Conservation (phyloP, 768 basidiomycete species). For the Boletus reticuloceps region DNA sequence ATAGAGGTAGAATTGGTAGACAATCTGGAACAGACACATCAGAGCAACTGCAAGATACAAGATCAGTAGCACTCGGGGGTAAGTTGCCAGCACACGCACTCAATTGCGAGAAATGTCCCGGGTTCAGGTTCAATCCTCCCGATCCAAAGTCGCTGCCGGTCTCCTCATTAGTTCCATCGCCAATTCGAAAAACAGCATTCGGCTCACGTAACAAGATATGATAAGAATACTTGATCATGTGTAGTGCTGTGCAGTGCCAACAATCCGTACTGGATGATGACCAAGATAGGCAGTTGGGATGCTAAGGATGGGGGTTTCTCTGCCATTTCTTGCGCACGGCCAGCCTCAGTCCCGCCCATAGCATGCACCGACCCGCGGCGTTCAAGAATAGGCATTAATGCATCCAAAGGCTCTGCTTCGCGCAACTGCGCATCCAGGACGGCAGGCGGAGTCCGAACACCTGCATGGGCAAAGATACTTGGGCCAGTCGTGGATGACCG, state of each 20-base stretch:
- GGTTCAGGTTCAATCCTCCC: conserved; percentile 90
- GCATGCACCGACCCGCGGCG: conserved; percentile 34
- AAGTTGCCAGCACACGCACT: conserved; percentile 44
- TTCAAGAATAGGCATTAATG: conserved; percentile 54
- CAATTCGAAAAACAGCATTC: background rate
- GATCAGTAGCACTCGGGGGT: conserved; percentile 4
- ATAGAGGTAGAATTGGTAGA: conserved; percentile 89
- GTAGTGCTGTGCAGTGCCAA: conserved; percentile 87
- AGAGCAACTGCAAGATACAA: conserved; percentile 61
- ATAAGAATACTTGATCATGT: conserved; percentile 89
- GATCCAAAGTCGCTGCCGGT: conserved; percentile 64
- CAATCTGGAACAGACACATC: conserved; percentile 93
- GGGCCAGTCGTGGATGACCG: conserved; percentile 63
- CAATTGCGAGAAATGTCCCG: conserved; percentile 89
- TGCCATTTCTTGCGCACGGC: conserved; percentile 36
- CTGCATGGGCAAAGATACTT: conserved; percentile 80
- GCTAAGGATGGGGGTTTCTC: conserved; percentile 65
- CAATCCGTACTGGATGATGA: conserved; percentile 89
- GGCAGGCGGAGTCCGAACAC: conserved; percentile 75
- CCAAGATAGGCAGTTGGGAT: conserved; percentile 73
- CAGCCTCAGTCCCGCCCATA: conserved; percentile 20
- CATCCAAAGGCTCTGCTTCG: conserved; percentile 37
- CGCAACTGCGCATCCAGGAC: conserved; percentile 71
- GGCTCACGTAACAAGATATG: conserved; percentile 66
- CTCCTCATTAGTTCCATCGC: background rate